Evolutionary conservation across 2,329 filamentous ascomycete species (phyloP).

Genomic region (Dothistroma pini): DNA sequence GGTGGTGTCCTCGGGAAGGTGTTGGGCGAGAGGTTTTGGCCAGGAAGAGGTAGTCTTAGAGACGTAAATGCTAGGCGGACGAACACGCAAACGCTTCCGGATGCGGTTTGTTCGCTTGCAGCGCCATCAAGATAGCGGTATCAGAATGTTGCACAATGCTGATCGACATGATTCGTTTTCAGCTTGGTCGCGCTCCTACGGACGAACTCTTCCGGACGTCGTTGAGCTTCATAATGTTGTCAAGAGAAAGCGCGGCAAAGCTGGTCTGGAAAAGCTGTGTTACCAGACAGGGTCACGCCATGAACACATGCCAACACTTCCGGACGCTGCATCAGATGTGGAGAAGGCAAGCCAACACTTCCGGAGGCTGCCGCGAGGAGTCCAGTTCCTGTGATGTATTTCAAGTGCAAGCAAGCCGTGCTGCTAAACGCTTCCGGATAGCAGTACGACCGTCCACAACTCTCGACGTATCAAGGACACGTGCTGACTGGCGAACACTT

Average conservation of each 20-base stretch:
- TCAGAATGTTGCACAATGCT: no score
- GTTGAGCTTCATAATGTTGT: background rate
- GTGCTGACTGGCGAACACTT: slow-evolving; percentile 14
- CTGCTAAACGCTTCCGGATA: slow-evolving; percentile 17
- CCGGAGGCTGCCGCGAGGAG: slow-evolving; percentile 4
- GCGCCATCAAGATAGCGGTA: no score
- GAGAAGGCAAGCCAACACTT: slow-evolving; percentile 9
- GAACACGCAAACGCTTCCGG: background rate
- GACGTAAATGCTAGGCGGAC: background rate
- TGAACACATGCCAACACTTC: background rate
- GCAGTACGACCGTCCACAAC: background rate
- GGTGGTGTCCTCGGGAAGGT: no score
- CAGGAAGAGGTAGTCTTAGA: background rate
- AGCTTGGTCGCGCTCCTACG: slow-evolving; percentile 27
- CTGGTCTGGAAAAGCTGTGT: background rate
- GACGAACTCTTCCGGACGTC: slow-evolving; percentile 11
- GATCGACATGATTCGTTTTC: background rate
- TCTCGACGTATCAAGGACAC: background rate
- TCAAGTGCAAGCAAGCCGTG: background rate
- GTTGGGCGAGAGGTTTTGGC: background rate
- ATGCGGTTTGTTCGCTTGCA: background rate
- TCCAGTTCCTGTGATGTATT: slow-evolving; percentile 4
- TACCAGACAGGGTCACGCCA: background rate
- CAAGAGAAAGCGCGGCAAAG: background rate
- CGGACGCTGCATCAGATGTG: background rate